Base-by-base conservation (phyloP, 371 early-diverging fungal species). In the Apophysomyces ossiformis region DNA sequence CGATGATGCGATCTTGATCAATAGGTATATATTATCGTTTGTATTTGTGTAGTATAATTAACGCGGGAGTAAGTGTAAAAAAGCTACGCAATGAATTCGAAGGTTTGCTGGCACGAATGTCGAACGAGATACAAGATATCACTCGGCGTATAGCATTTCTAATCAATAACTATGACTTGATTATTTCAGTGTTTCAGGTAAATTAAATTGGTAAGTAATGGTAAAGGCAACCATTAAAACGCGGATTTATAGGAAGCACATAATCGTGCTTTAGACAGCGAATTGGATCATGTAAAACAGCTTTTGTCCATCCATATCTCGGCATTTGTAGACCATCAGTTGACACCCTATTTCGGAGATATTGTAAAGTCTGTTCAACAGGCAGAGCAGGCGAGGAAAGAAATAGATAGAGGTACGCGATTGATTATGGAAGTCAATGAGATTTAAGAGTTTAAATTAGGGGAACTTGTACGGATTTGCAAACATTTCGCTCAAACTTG, bases 131-230 rank as follows among this genome's bases (percentile, higher is more conserved):
- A 64, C 63, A 81, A 3, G 92, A 92, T 57, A 75, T 78, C 18
- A 87, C 89, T 59, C 84, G 82, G 39, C 76, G 89, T 26, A 81
- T 90, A 58, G 89, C 94, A 11, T 95, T 95, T 61, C 75, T 93
- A 63, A 94, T 97, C 70, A 97, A 96, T 81, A 96, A 95, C 68
- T 92, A 91, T 67, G 97, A 97, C 66, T 80, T 94, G 21, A 88
- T 96, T 36, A 77, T 89, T 13, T 83, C 90, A 0, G 89, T 95
- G 13, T 82, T 96, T 41, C 81, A 85, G 66, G 87, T 79, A 68
- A 67, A 13, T 16, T 41, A 15, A 15, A 12, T 5, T 8, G 32
- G 7, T 45, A 2, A 54, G 36, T 0, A 32, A 21, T 46, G 16
- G 21, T 45, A n/a, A 2, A 8, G 61, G 8, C 37, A 57, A 0